Percentiles rank a stretch among this genome's conserved stretches.
Conservation (phyloP, 2,329 filamentous ascomycete species). For the Stachybotrys echinatus region DNA sequence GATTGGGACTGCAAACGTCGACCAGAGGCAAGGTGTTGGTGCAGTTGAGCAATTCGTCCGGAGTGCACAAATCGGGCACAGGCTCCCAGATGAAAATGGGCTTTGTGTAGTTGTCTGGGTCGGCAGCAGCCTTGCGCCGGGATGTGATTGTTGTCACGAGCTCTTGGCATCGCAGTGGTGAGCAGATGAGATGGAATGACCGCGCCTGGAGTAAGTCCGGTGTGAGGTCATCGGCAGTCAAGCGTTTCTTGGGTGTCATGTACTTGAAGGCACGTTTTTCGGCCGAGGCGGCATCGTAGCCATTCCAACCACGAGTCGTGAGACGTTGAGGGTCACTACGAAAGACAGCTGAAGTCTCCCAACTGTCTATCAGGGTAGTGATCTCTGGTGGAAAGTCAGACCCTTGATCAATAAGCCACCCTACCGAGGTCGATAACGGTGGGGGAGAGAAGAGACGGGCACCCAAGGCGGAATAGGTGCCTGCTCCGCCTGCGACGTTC, state of each 20-base stretch:
- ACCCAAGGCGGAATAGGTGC: constrained; percentile 79
- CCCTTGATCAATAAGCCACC: constrained; percentile 89
- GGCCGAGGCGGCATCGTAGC: constrained; percentile 63
- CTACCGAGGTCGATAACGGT: constrained; percentile 60
- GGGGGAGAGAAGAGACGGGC: constrained; percentile 80
- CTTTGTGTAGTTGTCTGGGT: constrained; percentile 34
- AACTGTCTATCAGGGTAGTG: constrained; percentile 58
- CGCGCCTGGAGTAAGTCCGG: constrained; percentile 62
- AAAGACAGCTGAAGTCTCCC: constrained; percentile 70
- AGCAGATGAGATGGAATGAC: constrained; percentile 86
- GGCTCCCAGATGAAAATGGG: constrained; percentile 93
- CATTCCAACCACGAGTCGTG: constrained; percentile 91
- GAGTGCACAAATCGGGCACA: constrained; percentile 79
- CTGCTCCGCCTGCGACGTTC: constrained; percentile 83
- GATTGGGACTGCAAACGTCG: constrained; percentile 72
- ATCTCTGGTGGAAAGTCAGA: constrained; percentile 75
- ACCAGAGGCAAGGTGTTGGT: constrained; percentile 58
- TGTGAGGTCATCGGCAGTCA: constrained; percentile 68
- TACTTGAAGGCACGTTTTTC: constrained; percentile 78
- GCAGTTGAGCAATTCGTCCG: constrained; percentile 60
- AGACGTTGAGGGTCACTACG: constrained; percentile 60
- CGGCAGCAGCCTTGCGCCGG: constrained; percentile 39
- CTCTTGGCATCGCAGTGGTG: constrained; percentile 68
- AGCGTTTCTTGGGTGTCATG: constrained; percentile 75
- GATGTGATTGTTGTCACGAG: constrained; percentile 67